Evolutionary conservation across 495 filamentous ascomycete species (phyloP).

Genomic region (Immersiella caudata): DNA sequence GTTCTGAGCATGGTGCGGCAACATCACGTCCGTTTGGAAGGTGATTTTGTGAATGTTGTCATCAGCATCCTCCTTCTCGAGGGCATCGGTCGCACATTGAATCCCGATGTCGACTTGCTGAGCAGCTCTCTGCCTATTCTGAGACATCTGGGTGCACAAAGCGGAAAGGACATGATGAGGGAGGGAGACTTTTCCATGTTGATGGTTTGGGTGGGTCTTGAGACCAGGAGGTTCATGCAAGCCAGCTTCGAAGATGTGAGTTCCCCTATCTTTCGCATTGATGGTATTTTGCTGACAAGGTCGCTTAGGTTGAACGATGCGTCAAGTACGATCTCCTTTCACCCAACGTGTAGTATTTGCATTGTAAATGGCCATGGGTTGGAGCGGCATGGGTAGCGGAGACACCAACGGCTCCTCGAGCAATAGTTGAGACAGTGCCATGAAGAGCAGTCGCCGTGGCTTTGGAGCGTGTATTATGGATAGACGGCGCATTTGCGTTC

Average conservation of each 20-base stretch:
- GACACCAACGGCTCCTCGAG: not conserved
- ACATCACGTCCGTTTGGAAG: constrained; percentile 94
- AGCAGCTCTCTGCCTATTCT: constrained; percentile 87
- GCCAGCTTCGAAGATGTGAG: constrained; percentile 85
- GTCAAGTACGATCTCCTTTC: constrained; percentile 46
- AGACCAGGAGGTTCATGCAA: constrained; percentile 84
- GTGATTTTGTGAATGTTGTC: constrained; percentile 98
- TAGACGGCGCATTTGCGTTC: not conserved
- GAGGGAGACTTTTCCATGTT: constrained; percentile 89
- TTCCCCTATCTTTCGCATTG: not conserved
- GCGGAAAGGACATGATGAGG: constrained; percentile 66
- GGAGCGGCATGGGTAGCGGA: not conserved
- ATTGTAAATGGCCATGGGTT: not conserved
- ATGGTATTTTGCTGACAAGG: constrained; percentile 27
- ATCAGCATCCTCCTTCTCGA: constrained; percentile 92
- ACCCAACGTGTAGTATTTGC: constrained; percentile 64
- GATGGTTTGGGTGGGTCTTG: constrained; percentile 90
- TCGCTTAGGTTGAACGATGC: constrained; percentile 65
- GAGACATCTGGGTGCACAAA: constrained; percentile 79
- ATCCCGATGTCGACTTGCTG: constrained; percentile 87
- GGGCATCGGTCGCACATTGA: constrained; percentile 85
- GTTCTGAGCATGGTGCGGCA: constrained; percentile 88
- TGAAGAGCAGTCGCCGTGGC: not conserved
- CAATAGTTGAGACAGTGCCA: not conserved
- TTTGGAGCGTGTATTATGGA: not conserved